A percentile compares a stretch with the other conserved stretches of the same genome.
Evolutionary conservation across 176 grass and related monocot species (phyloP).

Genomic region (Puccinellia tenuiflora): DNA sequence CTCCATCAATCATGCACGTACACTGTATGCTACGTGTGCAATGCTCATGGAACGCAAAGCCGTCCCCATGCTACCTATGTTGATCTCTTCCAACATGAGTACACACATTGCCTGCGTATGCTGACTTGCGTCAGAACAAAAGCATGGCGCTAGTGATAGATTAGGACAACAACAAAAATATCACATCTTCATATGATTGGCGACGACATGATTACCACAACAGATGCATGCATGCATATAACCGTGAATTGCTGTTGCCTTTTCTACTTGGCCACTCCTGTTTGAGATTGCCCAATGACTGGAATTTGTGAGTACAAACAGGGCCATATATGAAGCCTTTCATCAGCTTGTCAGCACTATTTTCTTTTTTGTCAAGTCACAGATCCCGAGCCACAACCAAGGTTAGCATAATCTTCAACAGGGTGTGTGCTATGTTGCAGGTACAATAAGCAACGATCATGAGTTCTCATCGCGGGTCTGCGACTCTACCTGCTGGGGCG

Average conservation of each 20-base stretch:
- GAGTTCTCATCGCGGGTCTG: neutral
- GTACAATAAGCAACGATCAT: neutral
- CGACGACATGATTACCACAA: neutral
- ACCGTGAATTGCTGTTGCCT: neutral
- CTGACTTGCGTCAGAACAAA: neutral
- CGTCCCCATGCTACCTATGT: neutral
- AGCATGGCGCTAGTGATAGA: neutral
- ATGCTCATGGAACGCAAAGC: neutral
- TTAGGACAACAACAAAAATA: neutral
- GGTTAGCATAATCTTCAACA: constrained; percentile 4
- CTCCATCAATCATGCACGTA: neutral
- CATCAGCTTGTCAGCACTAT: neutral
- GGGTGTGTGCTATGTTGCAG: neutral
- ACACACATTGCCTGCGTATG: neutral
- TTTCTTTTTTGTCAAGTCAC: neutral
- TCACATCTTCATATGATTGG: neutral
- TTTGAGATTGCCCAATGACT: neutral
- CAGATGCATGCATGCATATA: neutral
- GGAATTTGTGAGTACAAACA: neutral
- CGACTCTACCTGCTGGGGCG: neutral
- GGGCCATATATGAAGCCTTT: neutral
- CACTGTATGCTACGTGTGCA: neutral
- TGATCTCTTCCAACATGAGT: neutral
- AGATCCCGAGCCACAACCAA: neutral
- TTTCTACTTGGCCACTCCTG: too few relatives aligned